phyloP scores from a whole-genome alignment of 2,329 filamentous ascomycete genomes.

The Chaetomium sp. region DNA sequence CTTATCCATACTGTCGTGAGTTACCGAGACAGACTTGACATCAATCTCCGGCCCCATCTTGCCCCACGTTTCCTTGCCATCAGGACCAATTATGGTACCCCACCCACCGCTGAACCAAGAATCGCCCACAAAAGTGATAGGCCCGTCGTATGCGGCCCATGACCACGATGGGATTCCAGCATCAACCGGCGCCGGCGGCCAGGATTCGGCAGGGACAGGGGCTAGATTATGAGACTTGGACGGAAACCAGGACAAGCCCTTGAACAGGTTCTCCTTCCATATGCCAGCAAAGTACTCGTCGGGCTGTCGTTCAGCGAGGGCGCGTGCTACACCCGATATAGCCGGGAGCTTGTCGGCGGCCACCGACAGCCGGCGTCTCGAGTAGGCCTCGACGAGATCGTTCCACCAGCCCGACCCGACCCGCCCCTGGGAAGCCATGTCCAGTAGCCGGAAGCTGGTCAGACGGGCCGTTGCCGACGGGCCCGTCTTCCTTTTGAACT shows the following conservation, averaged over 20 bases:
- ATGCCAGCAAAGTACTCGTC: background rate
- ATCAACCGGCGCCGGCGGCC: constrained; percentile 1
- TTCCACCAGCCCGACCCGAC: background rate
- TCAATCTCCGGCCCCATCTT: background rate
- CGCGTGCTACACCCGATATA: background rate
- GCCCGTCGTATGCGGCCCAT: constrained; percentile 1
- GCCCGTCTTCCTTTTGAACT: background rate
- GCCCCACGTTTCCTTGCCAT: background rate
- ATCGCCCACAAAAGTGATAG: constrained; percentile 2
- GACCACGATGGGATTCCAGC: constrained; percentile 2
- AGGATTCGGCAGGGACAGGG: background rate
- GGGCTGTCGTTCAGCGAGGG: background rate
- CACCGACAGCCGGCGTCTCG: background rate
- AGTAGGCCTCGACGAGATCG: constrained; percentile 1
- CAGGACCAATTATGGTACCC: constrained; percentile 3
- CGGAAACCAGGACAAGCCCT: background rate
- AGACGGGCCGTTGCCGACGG: background rate
- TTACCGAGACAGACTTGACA: background rate
- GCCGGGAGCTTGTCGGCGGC: constrained; percentile 5
- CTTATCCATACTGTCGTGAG: constrained; percentile 1
- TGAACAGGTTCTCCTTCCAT: background rate
- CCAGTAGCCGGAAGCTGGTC: background rate
- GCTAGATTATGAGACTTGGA: background rate
- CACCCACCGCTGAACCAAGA: constrained; percentile 1
- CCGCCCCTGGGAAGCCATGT: background rate